A percentile compares a stretch with the other conserved stretches of the same genome.
Conservation (phyloP, 2,329 filamentous ascomycete species). For the Xylaria sp. region DNA sequence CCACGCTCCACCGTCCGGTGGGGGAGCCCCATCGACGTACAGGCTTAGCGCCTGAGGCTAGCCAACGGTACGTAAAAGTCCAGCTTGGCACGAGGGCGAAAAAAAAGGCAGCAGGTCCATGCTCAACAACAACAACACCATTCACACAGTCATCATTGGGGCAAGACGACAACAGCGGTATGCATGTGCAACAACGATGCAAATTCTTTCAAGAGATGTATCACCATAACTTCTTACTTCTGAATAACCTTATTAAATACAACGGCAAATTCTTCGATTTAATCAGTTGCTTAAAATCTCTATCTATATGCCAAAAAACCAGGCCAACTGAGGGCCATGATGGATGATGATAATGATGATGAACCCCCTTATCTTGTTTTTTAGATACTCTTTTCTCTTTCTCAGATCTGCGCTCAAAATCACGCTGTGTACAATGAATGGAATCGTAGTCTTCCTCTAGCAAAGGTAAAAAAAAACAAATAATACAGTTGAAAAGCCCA, state of each 20-base stretch:
- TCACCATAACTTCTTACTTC: not conserved
- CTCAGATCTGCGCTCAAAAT: slow-evolving; percentile 4
- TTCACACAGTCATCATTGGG: too few relatives aligned
- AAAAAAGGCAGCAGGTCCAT: too few relatives aligned
- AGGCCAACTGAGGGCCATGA: not conserved
- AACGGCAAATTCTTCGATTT: too few relatives aligned
- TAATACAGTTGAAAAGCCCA: slow-evolving; percentile 9
- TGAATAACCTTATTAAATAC: too few relatives aligned
- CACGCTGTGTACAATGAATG: slow-evolving; percentile 10
- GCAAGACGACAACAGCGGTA: not conserved
- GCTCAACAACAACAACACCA: too few relatives aligned
- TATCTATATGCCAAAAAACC: not conserved
- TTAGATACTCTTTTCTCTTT: not conserved
- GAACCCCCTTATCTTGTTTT: not conserved
- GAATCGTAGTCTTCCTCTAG: not conserved
- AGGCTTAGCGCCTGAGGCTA: too few relatives aligned
- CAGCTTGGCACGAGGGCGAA: too few relatives aligned
- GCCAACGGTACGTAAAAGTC: too few relatives aligned
- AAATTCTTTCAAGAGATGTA: not conserved
- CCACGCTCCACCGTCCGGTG: not conserved
- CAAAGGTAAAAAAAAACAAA: slow-evolving; percentile 2
- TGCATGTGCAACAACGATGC: not conserved
- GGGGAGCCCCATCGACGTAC: too few relatives aligned
- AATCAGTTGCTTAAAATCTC: too few relatives aligned
- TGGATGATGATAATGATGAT: not conserved